Conservation (phyloP, 75 land plant species). For the Pinus taeda region DNA sequence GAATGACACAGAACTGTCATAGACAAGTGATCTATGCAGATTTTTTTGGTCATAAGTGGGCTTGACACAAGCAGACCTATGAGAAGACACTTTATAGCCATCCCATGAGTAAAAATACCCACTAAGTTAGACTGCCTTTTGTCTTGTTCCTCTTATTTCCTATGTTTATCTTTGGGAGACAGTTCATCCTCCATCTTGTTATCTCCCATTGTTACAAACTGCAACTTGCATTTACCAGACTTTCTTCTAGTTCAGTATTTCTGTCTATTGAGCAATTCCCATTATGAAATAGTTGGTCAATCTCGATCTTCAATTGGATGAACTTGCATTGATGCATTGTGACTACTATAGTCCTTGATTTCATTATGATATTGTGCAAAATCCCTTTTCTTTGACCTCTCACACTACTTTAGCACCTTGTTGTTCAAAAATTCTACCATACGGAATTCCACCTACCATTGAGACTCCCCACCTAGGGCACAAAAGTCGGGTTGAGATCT, state of each 20-base stretch:
- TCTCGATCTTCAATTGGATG: slow-evolving; percentile 47
- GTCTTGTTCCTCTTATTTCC: slow-evolving; percentile 12
- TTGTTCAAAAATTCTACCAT: slow-evolving; percentile 78
- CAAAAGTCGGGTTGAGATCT: slow-evolving; percentile 76
- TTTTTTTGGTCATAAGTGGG: slow-evolving; percentile 49
- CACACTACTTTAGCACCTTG: slow-evolving; percentile 37
- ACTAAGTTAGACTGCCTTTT: slow-evolving; percentile 19
- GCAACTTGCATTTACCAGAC: slow-evolving; percentile 75
- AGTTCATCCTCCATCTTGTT: slow-evolving; percentile 53
- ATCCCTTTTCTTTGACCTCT: slow-evolving; percentile 22
- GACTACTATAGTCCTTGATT: slow-evolving; percentile 27
- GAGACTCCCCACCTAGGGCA: slow-evolving; percentile 85
- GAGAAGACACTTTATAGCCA: slow-evolving; percentile 77
- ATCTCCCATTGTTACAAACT: slow-evolving; percentile 47
- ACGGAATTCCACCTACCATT: slow-evolving; percentile 76
- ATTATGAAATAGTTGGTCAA: slow-evolving; percentile 28
- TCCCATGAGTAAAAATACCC: slow-evolving; percentile 73
- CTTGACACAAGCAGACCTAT: slow-evolving; percentile 64
- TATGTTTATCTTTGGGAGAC: slow-evolving; percentile 21
- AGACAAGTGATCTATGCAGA: slow-evolving; percentile 79
- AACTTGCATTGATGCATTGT: slow-evolving; percentile 28
- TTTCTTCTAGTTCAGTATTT: slow-evolving; percentile 36
- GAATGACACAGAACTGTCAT: slow-evolving; percentile 66
- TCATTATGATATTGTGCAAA: slow-evolving; percentile 28
- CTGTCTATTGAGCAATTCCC: slow-evolving; percentile 48